Evolutionary conservation across 805 yeast species (phyloP).

Genomic region (Zygosaccharomyces rouxii): DNA sequence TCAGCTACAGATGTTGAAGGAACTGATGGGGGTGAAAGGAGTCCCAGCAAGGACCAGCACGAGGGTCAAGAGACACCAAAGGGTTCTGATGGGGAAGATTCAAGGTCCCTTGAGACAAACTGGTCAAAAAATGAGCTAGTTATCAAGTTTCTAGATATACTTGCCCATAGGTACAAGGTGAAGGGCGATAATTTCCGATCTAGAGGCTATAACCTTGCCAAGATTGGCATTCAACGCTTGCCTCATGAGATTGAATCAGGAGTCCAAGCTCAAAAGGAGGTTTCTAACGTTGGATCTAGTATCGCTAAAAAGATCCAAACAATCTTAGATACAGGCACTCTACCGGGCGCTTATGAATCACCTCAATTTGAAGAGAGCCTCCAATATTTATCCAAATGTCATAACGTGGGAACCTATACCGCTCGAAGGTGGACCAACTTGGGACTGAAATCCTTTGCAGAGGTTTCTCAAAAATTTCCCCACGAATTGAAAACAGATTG

Average conservation of each 20-base stretch:
- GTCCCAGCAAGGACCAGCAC: background rate
- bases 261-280: slow-evolving; percentile 22
- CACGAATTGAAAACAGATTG: slow-evolving; percentile 22
- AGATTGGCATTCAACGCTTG: slow-evolving; percentile 20
- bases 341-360: slow-evolving; percentile 24
- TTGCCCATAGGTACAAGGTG: slow-evolving; percentile 23
- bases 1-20: slow-evolving; percentile 2
- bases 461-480: slow-evolving; percentile 19
- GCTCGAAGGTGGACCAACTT: slow-evolving; percentile 27
- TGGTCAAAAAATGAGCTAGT: slow-evolving; percentile 17
- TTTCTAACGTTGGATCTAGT: slow-evolving; percentile 28
- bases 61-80: background rate
- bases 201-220: slow-evolving; percentile 30
- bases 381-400: slow-evolving; percentile 28
- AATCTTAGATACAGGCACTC: slow-evolving; percentile 22
- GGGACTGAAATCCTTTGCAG: slow-evolving; percentile 19
- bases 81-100: background rate
- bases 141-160: slow-evolving; percentile 16
- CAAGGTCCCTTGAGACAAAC: background rate
- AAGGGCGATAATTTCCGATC: slow-evolving; percentile 30
- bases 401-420: slow-evolving; percentile 28
- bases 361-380: slow-evolving; percentile 15
- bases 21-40: background rate
- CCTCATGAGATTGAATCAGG: slow-evolving; percentile 25
- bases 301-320: slow-evolving; percentile 31